Evolutionary conservation across 768 basidiomycete species (phyloP).

Genomic region (Podaxis sp.): DNA sequence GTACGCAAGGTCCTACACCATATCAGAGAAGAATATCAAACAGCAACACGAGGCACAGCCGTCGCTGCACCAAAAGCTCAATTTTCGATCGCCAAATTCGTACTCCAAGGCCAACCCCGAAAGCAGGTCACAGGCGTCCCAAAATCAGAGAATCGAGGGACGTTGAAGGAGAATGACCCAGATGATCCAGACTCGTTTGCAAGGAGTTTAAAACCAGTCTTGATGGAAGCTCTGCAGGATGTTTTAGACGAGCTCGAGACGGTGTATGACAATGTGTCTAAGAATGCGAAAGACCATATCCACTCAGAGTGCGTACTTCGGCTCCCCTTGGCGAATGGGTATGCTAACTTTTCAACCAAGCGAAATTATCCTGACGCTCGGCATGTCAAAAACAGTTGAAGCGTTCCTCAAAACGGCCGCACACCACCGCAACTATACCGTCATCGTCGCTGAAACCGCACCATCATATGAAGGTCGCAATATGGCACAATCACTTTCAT

Average conservation of each 20-base stretch:
- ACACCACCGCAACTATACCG: slow-evolving; percentile 89
- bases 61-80: slow-evolving; percentile 32
- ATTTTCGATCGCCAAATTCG: slow-evolving; percentile 81
- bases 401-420: slow-evolving; percentile 90
- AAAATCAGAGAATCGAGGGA: slow-evolving; percentile 52
- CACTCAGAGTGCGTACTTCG: slow-evolving; percentile 83
- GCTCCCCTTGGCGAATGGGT: neutral
- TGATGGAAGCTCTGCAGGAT: slow-evolving; percentile 97
- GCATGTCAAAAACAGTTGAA: slow-evolving; percentile 93
- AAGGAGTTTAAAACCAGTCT: slow-evolving; percentile 78
- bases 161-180: slow-evolving; percentile 65
- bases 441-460: slow-evolving; percentile 93
- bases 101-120: slow-evolving; percentile 75
- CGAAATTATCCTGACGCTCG: slow-evolving; percentile 82
- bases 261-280: slow-evolving; percentile 92
- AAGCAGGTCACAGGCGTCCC: slow-evolving; percentile 38
- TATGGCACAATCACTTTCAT: slow-evolving; percentile 80
- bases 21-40: slow-evolving; percentile 92
- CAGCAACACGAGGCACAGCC: slow-evolving; percentile 57
- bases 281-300: slow-evolving; percentile 93
- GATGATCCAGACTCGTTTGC: slow-evolving; percentile 82
- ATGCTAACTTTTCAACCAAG: slow-evolving; percentile 36
- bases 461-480: slow-evolving; percentile 87
- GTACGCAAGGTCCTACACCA: slow-evolving; percentile 91
- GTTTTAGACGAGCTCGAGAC: slow-evolving; percentile 95